A percentile compares a stretch with the other conserved stretches of the same genome.
These are phyloP conservation scores for Debaryomycetaceae sp. DNA, from an alignment of 1,139 yeast genomes.

Conservation along the genomic window DNA sequence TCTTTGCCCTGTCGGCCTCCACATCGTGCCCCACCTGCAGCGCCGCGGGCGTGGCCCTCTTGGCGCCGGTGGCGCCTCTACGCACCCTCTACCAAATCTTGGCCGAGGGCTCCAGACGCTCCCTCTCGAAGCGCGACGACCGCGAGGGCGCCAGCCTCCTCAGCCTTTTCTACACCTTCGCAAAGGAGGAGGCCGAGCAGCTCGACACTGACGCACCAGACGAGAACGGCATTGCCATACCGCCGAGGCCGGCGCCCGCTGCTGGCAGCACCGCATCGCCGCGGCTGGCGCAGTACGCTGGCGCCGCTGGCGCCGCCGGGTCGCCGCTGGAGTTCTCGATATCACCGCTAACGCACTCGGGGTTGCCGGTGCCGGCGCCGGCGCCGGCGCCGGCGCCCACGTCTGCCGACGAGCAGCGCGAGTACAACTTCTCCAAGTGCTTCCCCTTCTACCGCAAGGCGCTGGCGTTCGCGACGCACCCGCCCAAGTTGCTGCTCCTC, in stretches of 20 bases:
- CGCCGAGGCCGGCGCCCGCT: too few relatives aligned
- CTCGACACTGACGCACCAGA: too few relatives aligned
- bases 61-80: slow-evolving; percentile 50
- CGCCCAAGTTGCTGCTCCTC: slow-evolving; percentile 37
- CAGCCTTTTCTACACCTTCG: slow-evolving; percentile 37
- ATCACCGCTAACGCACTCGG: too few relatives aligned
- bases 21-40: slow-evolving; percentile 50
- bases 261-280: too few relatives aligned
- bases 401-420: slow-evolving; percentile 55
- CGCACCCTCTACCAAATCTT: slow-evolving; percentile 44
- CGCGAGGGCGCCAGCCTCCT: slow-evolving; percentile 33
- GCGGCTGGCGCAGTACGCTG: too few relatives aligned
- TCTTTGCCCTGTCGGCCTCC: slow-evolving; percentile 20
- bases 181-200: slow-evolving; percentile 29
- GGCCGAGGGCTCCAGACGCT: slow-evolving; percentile 15
- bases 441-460: slow-evolving; percentile 79
- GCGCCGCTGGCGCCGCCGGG: too few relatives aligned
- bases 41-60: slow-evolving; percentile 22
- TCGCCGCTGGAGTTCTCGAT: too few relatives aligned
- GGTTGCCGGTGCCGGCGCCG: too few relatives aligned
- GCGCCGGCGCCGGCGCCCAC: too few relatives aligned
- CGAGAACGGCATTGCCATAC: too few relatives aligned
- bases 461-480: slow-evolving; percentile 61
- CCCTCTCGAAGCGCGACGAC: neutral
- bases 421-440: slow-evolving; percentile 67